These are phyloP conservation scores for Bisporella sp. DNA, from an alignment of 2,329 filamentous ascomycete genomes.

Conservation along the genomic window DNA sequence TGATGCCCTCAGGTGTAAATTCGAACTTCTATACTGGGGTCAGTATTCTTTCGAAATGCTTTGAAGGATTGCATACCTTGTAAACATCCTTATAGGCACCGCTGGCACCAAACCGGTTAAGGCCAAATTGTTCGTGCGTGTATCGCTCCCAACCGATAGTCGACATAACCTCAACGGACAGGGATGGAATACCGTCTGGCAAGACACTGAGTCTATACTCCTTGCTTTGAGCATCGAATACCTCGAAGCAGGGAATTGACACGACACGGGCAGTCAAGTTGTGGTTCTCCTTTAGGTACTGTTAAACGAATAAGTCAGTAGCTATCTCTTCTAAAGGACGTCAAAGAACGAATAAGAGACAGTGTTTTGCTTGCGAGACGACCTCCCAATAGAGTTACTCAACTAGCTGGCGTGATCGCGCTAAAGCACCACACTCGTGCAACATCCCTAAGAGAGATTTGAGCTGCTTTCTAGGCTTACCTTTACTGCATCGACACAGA, in stretches of 20 bases:
- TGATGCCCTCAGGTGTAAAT: constrained; percentile 93
- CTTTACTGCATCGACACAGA: constrained; percentile 88
- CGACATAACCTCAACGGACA: constrained; percentile 94
- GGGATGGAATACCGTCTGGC: constrained; percentile 84
- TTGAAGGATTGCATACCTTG: constrained; percentile 50
- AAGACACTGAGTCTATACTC: constrained; percentile 91
- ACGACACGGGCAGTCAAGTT: constrained; percentile 84
- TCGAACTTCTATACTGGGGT: constrained; percentile 78
- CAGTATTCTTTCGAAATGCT: constrained; percentile 24
- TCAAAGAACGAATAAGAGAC: too few relatives aligned
- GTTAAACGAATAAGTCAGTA: too few relatives aligned
- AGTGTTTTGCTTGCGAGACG: too few relatives aligned
- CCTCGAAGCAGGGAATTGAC: constrained; percentile 93
- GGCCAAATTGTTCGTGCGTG: constrained; percentile 97
- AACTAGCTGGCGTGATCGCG: too few relatives aligned
- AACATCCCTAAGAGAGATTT: too few relatives aligned
- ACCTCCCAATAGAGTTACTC: too few relatives aligned
- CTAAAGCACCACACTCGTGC: too few relatives aligned
- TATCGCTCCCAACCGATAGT: constrained; percentile 99
- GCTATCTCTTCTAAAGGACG: too few relatives aligned
- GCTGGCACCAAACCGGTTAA: constrained; percentile 97
- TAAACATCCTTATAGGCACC: constrained; percentile 98
- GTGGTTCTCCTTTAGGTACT: constrained; percentile 79
- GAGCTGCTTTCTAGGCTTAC: too few relatives aligned
- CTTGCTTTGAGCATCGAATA: constrained; percentile 91